These are phyloP conservation scores for Ascochyta viciae-villosae DNA, from an alignment of 2,329 filamentous ascomycete species.

Conservation along the genomic window DNA sequence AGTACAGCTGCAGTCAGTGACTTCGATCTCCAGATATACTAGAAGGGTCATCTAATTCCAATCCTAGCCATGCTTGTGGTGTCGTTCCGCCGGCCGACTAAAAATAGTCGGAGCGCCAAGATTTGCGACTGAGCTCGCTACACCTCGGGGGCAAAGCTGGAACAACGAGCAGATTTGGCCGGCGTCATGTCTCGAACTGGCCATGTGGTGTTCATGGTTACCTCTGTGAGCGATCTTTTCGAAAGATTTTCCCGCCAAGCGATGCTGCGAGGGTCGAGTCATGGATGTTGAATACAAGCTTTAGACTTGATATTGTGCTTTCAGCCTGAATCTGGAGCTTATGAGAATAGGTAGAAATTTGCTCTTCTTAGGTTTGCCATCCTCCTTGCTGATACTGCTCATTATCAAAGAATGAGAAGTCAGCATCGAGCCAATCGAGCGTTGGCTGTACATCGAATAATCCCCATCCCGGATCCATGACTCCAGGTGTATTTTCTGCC, in stretches of 20 bases:
- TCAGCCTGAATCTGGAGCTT: too few species aligned
- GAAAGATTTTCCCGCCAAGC: too few species aligned
- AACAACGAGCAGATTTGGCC: background rate
- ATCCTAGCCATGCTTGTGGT: background rate
- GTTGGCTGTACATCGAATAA: constrained; percentile 32
- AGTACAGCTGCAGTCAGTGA: background rate
- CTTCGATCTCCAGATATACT: background rate
- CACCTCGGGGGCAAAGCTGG: background rate
- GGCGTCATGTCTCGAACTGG: background rate
- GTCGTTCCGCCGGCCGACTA: constrained; percentile 13
- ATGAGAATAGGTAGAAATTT: too few species aligned
- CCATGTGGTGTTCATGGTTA: too few species aligned
- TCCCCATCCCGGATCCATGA: constrained; percentile 20
- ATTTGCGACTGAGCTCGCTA: constrained; percentile 2
- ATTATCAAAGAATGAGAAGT: constrained; percentile 23
- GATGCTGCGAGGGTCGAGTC: too few species aligned
- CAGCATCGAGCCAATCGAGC: constrained; percentile 31
- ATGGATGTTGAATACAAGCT: too few species aligned
- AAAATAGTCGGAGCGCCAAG: constrained; percentile 19
- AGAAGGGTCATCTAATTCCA: background rate
- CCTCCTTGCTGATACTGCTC: background rate
- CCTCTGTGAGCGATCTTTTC: too few species aligned
- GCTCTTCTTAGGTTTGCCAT: too few species aligned
- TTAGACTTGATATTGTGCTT: too few species aligned
- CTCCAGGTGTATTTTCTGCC: background rate